Percentiles rank a stretch among this genome's conserved stretches.
phyloP scores from a whole-genome alignment of 805 yeast genomes.

The Scheffersomyces stipitis region DNA sequence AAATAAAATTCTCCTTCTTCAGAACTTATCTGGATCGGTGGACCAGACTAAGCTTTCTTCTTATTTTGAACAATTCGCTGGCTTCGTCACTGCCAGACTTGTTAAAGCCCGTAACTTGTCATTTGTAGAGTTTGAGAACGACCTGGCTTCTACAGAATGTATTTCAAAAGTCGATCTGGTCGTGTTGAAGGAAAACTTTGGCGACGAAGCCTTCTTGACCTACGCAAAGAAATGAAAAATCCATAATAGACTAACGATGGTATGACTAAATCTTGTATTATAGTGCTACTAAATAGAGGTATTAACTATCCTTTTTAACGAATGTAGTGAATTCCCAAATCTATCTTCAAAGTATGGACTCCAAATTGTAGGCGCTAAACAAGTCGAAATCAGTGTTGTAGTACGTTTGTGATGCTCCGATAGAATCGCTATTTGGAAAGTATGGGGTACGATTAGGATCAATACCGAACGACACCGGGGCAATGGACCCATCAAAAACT shows the following conservation, averaged over 20 bases:
- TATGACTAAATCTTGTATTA: not conserved
- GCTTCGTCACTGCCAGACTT: constrained; percentile 65
- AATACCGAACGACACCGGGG: not conserved
- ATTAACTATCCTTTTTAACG: constrained; percentile 4
- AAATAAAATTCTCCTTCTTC: constrained; percentile 65
- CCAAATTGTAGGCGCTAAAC: constrained; percentile 8
- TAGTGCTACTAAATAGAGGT: no score
- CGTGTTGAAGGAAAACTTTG: constrained; percentile 14
- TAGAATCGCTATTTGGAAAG: not conserved
- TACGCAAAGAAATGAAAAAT: constrained; percentile 36
- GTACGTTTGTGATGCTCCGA: not conserved
- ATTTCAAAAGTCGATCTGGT: constrained; percentile 13
- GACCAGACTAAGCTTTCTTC: constrained; percentile 32
- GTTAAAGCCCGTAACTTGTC: constrained; percentile 72
- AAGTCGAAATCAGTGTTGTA: constrained; percentile 5
- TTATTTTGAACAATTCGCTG: constrained; percentile 51
- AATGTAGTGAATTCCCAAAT: no score
- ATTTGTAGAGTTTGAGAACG: constrained; percentile 73
- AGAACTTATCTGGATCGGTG: constrained; percentile 51
- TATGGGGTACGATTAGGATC: not conserved
- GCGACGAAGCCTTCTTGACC: constrained; percentile 23
- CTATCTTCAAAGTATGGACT: no score
- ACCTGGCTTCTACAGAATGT: constrained; percentile 46
- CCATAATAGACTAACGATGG: not conserved
- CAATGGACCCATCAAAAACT: no score